phyloP scores from a whole-genome alignment of 2,329 filamentous ascomycete genomes.

The Diaporthe citriasiana region DNA sequence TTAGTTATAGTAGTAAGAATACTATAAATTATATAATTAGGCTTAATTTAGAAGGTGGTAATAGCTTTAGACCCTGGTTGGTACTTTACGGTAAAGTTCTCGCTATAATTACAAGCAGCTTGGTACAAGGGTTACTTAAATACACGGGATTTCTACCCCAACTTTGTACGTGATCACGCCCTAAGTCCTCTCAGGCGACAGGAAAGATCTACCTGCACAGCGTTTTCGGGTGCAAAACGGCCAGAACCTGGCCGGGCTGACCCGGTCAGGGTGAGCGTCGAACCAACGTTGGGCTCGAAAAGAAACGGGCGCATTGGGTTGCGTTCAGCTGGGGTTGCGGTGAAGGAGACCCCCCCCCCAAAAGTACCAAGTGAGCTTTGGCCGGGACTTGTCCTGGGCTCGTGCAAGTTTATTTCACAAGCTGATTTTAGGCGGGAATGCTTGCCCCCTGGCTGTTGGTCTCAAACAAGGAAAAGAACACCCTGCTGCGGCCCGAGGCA shows the following conservation, averaged over 20 bases:
- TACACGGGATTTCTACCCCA: too few relatives aligned
- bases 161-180: too few relatives aligned
- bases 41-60: too few relatives aligned
- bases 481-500: slow-evolving; percentile 23
- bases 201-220: slow-evolving; percentile 29
- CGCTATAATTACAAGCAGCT: too few relatives aligned
- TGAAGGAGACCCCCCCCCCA: slow-evolving; percentile 24
- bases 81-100: too few relatives aligned
- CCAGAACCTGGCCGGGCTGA: slow-evolving; percentile 32
- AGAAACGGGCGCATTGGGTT: slow-evolving; percentile 35
- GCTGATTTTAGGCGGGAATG: slow-evolving; percentile 29
- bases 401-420: slow-evolving; percentile 19
- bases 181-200: slow-evolving; percentile 28
- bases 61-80: too few relatives aligned
- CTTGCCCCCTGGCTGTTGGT: slow-evolving; percentile 20
- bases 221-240: slow-evolving; percentile 25
- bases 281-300: slow-evolving; percentile 37
- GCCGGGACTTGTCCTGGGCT: slow-evolving; percentile 15
- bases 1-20: too few relatives aligned
- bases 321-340: slow-evolving; percentile 33
- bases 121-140: too few relatives aligned
- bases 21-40: too few relatives aligned
- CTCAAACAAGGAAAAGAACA: slow-evolving; percentile 23
- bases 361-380: slow-evolving; percentile 13
- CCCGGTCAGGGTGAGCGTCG: slow-evolving; percentile 26